Conservation (phyloP, 805 yeast species). For the Myxozyma udenii region DNA sequence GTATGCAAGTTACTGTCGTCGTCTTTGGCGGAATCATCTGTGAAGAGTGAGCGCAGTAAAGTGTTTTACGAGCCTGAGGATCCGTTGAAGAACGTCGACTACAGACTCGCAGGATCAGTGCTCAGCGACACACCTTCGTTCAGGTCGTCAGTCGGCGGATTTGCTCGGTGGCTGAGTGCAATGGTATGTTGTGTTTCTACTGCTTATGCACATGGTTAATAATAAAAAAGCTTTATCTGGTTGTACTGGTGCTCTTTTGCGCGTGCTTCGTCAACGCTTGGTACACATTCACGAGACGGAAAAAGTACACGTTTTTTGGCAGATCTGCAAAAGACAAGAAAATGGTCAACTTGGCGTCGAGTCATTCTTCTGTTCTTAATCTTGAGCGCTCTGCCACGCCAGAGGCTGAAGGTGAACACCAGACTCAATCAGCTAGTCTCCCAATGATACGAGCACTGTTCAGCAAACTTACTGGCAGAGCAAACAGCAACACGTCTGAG, state of each 20-base stretch:
- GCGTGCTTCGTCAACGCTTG: slow-evolving; percentile 21
- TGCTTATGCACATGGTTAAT: too few relatives aligned
- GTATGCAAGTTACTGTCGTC: slow-evolving; percentile 12
- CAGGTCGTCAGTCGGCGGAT: slow-evolving; percentile 1
- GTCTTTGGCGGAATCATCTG: not conserved
- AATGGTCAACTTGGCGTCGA: slow-evolving; percentile 2
- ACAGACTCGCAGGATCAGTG: not conserved
- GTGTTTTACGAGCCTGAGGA: not conserved
- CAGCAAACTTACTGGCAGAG: too few relatives aligned
- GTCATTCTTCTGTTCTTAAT: slow-evolving; percentile 2
- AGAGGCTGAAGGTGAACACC: too few relatives aligned
- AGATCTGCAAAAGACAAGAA: slow-evolving; percentile 14
- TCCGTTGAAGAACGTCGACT: too few relatives aligned
- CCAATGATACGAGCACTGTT: too few relatives aligned
- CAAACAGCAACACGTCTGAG: too few relatives aligned
- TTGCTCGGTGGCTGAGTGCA: slow-evolving; percentile 8
- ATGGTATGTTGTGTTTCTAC: slow-evolving; percentile 11
- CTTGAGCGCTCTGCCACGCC: not conserved
- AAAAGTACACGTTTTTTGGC: slow-evolving; percentile 21
- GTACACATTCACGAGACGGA: slow-evolving; percentile 15
- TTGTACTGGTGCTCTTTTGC: slow-evolving; percentile 13
- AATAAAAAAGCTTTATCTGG: not conserved
- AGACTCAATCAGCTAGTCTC: too few relatives aligned
- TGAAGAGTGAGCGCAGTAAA: not conserved
- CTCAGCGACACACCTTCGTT: not conserved